Conservation (phyloP, 2,329 filamentous ascomycete genomes). For the Pseudocercospora crystallina region DNA sequence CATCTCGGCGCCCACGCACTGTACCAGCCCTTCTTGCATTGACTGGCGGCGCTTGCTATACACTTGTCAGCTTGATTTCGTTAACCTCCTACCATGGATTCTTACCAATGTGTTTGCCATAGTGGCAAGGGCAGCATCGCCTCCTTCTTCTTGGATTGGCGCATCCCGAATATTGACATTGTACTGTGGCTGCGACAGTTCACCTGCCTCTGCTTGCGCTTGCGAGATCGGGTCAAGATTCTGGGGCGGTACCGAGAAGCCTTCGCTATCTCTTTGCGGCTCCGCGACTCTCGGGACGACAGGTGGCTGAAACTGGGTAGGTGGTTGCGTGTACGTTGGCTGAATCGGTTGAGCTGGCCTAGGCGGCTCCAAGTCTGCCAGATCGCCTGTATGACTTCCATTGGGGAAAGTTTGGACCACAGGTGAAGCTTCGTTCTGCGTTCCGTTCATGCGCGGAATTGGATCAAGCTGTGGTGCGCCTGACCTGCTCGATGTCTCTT, state of each 20-base stretch:
- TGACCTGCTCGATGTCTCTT: constrained; percentile 11
- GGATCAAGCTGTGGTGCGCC: constrained; percentile 16
- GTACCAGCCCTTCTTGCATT: constrained; percentile 59
- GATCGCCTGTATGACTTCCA: constrained; percentile 34
- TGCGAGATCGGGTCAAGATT: constrained; percentile 62
- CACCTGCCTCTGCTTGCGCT: constrained; percentile 65
- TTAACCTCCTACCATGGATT: constrained; percentile 28
- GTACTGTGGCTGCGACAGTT: constrained; percentile 58
- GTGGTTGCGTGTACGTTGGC: not conserved
- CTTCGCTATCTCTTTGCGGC: constrained; percentile 67
- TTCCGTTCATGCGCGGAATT: constrained; percentile 27
- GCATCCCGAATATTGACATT: constrained; percentile 78
- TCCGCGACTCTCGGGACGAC: constrained; percentile 29
- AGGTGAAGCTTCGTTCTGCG: constrained; percentile 8
- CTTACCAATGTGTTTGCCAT: constrained; percentile 69
- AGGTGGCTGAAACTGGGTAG: not conserved
- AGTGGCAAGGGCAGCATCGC: constrained; percentile 68
- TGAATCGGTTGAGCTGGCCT: constrained; percentile 25
- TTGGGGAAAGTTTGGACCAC: constrained; percentile 15
- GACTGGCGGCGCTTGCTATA: constrained; percentile 55
- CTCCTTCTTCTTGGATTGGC: constrained; percentile 73
- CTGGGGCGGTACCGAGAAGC: constrained; percentile 70
- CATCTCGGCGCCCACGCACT: constrained; percentile 82
- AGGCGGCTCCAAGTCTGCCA: constrained; percentile 36
- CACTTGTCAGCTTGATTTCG: not conserved